Conservation (phyloP, 2,329 filamentous ascomycete genomes). For the Colletotrichum cereale region DNA sequence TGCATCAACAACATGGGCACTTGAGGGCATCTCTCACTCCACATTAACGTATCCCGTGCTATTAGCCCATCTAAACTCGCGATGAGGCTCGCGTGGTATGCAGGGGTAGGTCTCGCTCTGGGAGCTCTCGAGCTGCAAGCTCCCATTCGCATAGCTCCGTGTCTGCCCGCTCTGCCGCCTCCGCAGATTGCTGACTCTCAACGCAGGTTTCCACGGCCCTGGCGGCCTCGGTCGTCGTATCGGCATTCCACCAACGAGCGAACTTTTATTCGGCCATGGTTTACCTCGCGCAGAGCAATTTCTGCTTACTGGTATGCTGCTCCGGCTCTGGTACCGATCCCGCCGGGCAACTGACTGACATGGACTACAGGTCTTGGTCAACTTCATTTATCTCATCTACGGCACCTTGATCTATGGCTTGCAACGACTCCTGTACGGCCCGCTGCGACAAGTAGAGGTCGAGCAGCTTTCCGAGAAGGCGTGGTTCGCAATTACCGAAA, state of each 20-base stretch:
- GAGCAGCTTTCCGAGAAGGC: constrained; percentile 98
- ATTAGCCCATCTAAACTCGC: constrained; percentile 50
- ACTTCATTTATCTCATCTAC: constrained; percentile 86
- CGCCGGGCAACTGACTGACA: constrained; percentile 11
- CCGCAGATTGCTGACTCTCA: constrained; percentile 37
- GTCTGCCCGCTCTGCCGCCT: background rate
- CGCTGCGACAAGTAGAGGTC: constrained; percentile 90
- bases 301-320: constrained; percentile 84
- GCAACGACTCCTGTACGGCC: constrained; percentile 91
- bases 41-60: constrained; percentile 35
- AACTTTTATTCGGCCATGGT: constrained; percentile 99
- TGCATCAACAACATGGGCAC: constrained; percentile 52
- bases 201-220: constrained; percentile 82
- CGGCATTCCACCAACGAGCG: constrained; percentile 92
- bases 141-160: constrained; percentile 16
- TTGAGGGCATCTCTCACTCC: constrained; percentile 44
- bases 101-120: constrained; percentile 62
- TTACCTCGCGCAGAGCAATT: constrained; percentile 95
- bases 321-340: background rate
- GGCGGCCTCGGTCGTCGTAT: constrained; percentile 85
- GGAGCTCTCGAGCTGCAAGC: constrained; percentile 16
- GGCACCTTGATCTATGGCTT: constrained; percentile 86
- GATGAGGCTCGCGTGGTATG: constrained; percentile 72
- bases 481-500: constrained; percentile 98
- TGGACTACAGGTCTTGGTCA: constrained; percentile 82